Percentiles rank a stretch among this genome's conserved stretches.
Evolutionary conservation across 2,329 filamentous ascomycete species (phyloP).

Genomic region (Ophiocordyceps camponoti-floridani): DNA sequence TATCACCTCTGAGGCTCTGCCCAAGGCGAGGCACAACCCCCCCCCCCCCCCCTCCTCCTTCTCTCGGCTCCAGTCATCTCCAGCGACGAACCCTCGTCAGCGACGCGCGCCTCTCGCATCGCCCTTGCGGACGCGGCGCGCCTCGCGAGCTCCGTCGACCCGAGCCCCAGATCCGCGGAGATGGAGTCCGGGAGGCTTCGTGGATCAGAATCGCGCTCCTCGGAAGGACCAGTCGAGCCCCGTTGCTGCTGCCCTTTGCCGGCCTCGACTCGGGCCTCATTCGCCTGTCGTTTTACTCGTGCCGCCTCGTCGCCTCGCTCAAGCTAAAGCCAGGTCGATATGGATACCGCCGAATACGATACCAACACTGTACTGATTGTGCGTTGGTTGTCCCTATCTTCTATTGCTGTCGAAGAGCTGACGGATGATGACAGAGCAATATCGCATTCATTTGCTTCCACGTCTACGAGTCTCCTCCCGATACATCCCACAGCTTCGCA

Average conservation of each 20-base stretch:
- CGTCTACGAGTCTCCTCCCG: conserved; percentile 31
- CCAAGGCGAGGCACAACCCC: not conserved
- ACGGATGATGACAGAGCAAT: conserved; percentile 26
- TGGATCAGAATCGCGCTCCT: conserved; percentile 1
- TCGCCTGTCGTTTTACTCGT: not conserved
- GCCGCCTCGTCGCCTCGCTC: not conserved
- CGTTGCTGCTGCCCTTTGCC: conserved; percentile 2
- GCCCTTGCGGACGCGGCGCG: not conserved
- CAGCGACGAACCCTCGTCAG: too few species aligned
- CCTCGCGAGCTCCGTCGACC: conserved; percentile 4
- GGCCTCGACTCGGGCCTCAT: not conserved
- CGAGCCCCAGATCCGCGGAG: conserved; percentile 13
- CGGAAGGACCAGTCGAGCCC: conserved; percentile 5
- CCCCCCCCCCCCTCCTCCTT: not conserved
- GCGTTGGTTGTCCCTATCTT: conserved; percentile 9
- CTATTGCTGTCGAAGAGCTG: not conserved
- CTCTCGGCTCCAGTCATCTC: not conserved
- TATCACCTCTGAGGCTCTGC: not conserved
- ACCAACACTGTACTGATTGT: conserved; percentile 44
- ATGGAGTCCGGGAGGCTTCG: conserved; percentile 17
- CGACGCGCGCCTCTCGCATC: not conserved
- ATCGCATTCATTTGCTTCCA: conserved; percentile 36
- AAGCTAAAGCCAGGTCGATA: conserved; percentile 23
- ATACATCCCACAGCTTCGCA: conserved; percentile 24
- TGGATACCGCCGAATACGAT: conserved; percentile 46